A percentile compares a stretch with the other conserved stretches of the same genome.
Evolutionary conservation across 257 asterid genomes (phyloP).

Genomic region (Parsonsia alboflavescens): DNA sequence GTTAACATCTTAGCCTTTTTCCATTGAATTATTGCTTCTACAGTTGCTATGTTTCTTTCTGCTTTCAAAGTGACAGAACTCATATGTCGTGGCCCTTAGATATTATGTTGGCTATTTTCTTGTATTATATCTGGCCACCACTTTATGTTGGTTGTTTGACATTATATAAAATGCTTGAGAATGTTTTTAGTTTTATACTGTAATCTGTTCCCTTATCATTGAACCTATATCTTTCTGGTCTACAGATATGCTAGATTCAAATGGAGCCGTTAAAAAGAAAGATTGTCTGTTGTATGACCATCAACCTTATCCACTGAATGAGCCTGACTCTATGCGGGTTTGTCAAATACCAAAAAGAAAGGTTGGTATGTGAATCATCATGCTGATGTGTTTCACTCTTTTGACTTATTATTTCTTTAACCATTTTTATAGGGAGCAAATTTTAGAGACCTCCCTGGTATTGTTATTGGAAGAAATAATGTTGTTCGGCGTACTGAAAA

Average conservation of each 20-base stretch:
- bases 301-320: constrained; percentile 45
- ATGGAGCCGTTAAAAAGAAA: not conserved
- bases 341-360: constrained; percentile 59
- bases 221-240: not conserved
- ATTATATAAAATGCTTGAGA: not conserved
- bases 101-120: not conserved
- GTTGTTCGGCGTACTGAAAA: constrained; percentile 47
- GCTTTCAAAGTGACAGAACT: not conserved
- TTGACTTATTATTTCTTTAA: not conserved
- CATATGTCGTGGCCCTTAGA: not conserved
- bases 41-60: not conserved
- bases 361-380: constrained; percentile 31
- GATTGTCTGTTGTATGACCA: constrained; percentile 52
- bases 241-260: constrained; percentile 6
- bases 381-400: not conserved
- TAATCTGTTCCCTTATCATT: not conserved
- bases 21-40: not conserved
- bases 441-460: constrained; percentile 66
- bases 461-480: constrained; percentile 45
- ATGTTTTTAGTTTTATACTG: not conserved
- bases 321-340: constrained; percentile 61
- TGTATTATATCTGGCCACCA: constrained; percentile 17
- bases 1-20: not conserved
- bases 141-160: not conserved
- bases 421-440: constrained; percentile 57